Conservation (phyloP, 2,329 filamentous ascomycete species). For the Claviceps capensis region DNA sequence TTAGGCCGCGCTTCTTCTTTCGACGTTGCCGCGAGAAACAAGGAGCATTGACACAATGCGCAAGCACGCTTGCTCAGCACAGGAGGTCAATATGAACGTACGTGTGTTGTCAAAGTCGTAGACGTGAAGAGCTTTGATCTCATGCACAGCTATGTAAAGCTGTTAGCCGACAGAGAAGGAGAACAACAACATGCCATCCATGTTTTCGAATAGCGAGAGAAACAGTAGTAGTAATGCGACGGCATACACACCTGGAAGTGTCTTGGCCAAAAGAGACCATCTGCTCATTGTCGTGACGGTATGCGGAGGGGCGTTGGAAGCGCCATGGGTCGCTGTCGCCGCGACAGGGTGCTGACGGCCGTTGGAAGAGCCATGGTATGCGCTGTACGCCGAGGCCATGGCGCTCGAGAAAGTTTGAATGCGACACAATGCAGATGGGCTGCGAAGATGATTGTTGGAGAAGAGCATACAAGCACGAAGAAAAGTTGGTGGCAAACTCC, state of each 20-base stretch:
- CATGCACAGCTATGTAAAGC: slow-evolving; percentile 35
- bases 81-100: slow-evolving; percentile 39
- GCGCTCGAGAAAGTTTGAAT: slow-evolving; percentile 14
- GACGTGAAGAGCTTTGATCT: slow-evolving; percentile 71
- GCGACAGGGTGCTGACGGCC: slow-evolving; percentile 45
- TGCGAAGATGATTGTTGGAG: slow-evolving; percentile 11
- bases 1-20: background rate
- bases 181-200: background rate
- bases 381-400: slow-evolving; percentile 27
- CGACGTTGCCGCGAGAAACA: too few species aligned
- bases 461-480: background rate
- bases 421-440: slow-evolving; percentile 10
- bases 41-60: too few species aligned
- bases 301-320: slow-evolving; percentile 17
- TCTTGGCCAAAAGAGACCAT: slow-evolving; percentile 68
- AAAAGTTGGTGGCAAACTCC: background rate
- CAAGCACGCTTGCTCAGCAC: background rate
- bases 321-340: slow-evolving; percentile 25
- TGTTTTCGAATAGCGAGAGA: background rate
- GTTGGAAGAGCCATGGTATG: slow-evolving; percentile 21
- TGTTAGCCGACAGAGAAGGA: background rate
- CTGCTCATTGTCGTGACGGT: slow-evolving; percentile 66
- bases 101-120: slow-evolving; percentile 98
- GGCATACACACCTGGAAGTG: slow-evolving; percentile 46
- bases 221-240: background rate